phyloP scores from a whole-genome alignment of 805 yeast species.

The Ogataea ramenticola region DNA sequence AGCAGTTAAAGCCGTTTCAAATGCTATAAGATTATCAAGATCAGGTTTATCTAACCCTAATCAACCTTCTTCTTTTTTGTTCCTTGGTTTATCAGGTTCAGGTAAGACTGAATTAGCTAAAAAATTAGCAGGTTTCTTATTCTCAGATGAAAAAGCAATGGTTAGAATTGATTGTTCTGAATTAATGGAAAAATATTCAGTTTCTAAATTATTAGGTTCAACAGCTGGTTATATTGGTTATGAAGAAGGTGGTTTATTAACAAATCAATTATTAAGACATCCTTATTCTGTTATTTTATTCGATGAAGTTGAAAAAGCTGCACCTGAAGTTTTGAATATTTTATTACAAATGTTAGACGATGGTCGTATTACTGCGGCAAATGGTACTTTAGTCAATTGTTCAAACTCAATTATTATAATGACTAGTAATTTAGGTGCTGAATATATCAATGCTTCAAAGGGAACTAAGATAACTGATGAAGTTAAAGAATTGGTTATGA shows the following conservation, averaged over 20 bases:
- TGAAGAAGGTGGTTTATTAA: conserved; percentile 95
- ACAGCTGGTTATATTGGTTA: conserved; percentile 97
- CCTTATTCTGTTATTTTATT: conserved; percentile 96
- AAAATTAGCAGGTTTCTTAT: conserved; percentile 91
- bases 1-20: conserved; percentile 93
- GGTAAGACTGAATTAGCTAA: conserved; percentile 98
- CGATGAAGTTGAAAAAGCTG: conserved; percentile 98
- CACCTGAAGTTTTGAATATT: conserved; percentile 93
- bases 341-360: conserved; percentile 90
- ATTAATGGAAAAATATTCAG: conserved; percentile 90
- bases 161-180: conserved; percentile 97
- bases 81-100: conserved; percentile 92
- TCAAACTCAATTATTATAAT: conserved; percentile 88
- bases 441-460: conserved; percentile 62
- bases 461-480: conserved; percentile 56
- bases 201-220: conserved; percentile 91
- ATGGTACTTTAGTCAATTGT: conserved; percentile 90
- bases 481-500: conserved; percentile 76
- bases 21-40: conserved; percentile 86
- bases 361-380: conserved; percentile 91
- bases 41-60: conserved; percentile 95
- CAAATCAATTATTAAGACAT: conserved; percentile 82
- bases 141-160: conserved; percentile 95
- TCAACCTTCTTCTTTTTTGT: conserved; percentile 93
- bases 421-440: conserved; percentile 98